Percentiles rank a stretch among this genome's conserved stretches.
Evolutionary conservation across 768 basidiomycete species (phyloP).

Genomic region (Hypholoma fasciculare): DNA sequence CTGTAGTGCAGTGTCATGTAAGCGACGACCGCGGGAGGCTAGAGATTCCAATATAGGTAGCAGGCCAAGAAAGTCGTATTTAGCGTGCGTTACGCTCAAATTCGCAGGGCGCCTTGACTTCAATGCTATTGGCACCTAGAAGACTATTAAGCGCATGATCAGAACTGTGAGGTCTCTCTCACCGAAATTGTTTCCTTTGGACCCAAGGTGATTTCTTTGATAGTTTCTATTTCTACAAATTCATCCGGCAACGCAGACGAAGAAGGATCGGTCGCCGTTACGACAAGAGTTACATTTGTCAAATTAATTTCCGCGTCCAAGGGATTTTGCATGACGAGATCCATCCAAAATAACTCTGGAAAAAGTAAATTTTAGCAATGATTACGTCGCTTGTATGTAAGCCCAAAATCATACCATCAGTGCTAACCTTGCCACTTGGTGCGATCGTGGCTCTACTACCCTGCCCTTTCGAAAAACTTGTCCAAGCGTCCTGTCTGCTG

Average conservation of each 20-base stretch:
- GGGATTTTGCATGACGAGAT: constrained; percentile 70
- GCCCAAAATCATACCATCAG: constrained; percentile 49
- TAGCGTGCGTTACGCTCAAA: constrained; percentile 55
- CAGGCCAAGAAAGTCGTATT: constrained; percentile 73
- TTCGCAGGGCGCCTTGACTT: constrained; percentile 51
- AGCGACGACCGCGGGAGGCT: constrained; percentile 66
- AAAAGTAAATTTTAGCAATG: neutral
- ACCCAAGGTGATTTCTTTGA: constrained; percentile 61
- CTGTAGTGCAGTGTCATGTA: constrained; percentile 75
- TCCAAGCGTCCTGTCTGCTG: constrained; percentile 66
- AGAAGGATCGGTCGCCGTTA: constrained; percentile 38
- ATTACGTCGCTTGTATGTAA: neutral
- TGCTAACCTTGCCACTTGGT: constrained; percentile 56
- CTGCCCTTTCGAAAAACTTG: constrained; percentile 50
- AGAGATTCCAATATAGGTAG: constrained; percentile 70
- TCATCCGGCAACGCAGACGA: constrained; percentile 32
- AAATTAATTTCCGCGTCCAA: constrained; percentile 73
- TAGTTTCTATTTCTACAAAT: constrained; percentile 54
- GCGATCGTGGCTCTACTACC: constrained; percentile 58
- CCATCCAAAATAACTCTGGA: constrained; percentile 77
- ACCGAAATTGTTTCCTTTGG: constrained; percentile 70
- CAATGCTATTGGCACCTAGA: constrained; percentile 64
- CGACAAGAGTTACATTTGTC: constrained; percentile 55
- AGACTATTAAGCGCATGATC: neutral
- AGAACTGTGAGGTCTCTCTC: constrained; percentile 14